Conservation (phyloP, 805 yeast species). For the Tetrapisispora pingtungensis region DNA sequence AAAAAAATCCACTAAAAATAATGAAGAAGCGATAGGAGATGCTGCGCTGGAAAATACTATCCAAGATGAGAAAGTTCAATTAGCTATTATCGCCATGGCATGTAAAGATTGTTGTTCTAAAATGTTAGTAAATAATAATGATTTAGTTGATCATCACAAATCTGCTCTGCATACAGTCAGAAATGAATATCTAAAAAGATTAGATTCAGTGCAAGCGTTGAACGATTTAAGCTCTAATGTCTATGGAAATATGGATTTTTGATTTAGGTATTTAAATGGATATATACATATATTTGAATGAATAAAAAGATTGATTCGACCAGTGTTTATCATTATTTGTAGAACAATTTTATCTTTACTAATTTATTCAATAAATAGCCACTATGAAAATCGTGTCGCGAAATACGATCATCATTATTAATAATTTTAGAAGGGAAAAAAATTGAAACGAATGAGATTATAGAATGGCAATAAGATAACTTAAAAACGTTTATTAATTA, state of each 20-base stretch:
- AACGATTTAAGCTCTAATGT: conserved; percentile 87
- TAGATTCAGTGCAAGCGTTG: conserved; percentile 36
- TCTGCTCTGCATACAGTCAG: conserved; percentile 5
- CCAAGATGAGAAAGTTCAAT: conserved; percentile 13
- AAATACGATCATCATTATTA: too few relatives aligned
- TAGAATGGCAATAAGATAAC: too few relatives aligned
- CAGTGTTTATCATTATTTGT: too few relatives aligned
- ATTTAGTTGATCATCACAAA: background rate
- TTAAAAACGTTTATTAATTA: too few relatives aligned
- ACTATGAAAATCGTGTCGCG: too few relatives aligned
- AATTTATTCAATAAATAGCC: too few relatives aligned
- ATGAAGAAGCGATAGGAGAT: conserved; percentile 1
- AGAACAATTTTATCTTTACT: too few relatives aligned
- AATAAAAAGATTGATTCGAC: too few relatives aligned
- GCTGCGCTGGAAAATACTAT: conserved; percentile 1
- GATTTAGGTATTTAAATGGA: background rate
- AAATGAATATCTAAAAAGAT: conserved; percentile 16
- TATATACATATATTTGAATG: too few relatives aligned
- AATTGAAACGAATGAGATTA: too few relatives aligned
- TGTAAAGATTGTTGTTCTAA: conserved; percentile 22
- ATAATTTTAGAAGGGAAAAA: too few relatives aligned
- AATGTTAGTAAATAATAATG: conserved; percentile 17
- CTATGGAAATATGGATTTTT: conserved; percentile 57
- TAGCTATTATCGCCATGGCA: conserved; percentile 24
- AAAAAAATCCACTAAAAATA: conserved; percentile 7